phyloP scores from a whole-genome alignment of 441 rosid species.

The Populus hybrid region DNA sequence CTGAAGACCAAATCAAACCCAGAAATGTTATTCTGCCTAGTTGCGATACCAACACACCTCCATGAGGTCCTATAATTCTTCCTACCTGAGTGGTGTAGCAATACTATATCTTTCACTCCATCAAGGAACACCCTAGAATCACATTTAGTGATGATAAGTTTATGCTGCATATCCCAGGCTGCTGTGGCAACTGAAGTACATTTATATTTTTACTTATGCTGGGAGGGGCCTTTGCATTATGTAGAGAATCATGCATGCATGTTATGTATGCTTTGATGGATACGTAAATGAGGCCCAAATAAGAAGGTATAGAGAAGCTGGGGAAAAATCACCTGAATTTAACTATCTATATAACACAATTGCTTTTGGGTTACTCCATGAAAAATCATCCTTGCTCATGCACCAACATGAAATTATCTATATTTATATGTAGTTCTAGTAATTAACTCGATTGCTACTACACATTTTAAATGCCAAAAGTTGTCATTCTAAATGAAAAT shows the following conservation, averaged over 20 bases:
- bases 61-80: background rate
- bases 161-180: background rate
- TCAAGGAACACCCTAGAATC: background rate
- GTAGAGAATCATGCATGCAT: background rate
- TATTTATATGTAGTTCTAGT: background rate
- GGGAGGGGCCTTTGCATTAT: background rate
- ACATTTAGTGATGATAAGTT: too few species aligned
- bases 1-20: background rate
- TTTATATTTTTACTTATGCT: background rate
- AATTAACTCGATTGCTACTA: background rate
- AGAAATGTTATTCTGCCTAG: background rate
- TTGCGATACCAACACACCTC: background rate
- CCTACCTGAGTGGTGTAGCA: background rate
- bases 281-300: background rate
- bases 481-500: background rate
- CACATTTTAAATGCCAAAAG: background rate
- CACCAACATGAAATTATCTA: background rate
- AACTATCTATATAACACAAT: background rate
- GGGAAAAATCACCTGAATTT: background rate
- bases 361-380: background rate
- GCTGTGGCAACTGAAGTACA: background rate
- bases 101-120: background rate
- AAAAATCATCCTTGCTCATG: background rate
- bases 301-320: background rate
- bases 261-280: background rate